A percentile compares a stretch with the other conserved stretches of the same genome.
Conservation (phyloP, 768 basidiomycete genomes). For the Naganishia onofrii region DNA sequence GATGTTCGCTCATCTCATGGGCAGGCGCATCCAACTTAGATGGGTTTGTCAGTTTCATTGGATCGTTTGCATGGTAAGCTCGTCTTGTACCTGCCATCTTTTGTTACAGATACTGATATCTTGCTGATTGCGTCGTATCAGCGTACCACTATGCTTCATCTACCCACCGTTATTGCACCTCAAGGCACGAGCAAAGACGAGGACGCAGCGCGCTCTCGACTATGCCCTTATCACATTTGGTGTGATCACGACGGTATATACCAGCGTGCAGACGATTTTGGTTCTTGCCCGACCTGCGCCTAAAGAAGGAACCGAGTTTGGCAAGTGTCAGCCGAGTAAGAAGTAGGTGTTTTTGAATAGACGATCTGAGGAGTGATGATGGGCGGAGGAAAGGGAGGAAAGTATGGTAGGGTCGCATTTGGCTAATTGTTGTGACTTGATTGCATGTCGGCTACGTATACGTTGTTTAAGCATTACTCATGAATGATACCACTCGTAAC, state of each 20-base stretch:
- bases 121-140: conserved; percentile 47
- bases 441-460: too few species aligned
- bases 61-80: conserved; percentile 86
- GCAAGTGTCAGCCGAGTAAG: conserved; percentile 3
- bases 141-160: conserved; percentile 88
- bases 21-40: conserved; percentile 82
- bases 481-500: too few species aligned
- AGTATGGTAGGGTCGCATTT: too few species aligned
- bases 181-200: conserved; percentile 65
- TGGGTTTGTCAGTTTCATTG: conserved; percentile 91
- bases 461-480: too few species aligned
- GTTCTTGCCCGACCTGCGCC: conserved; percentile 56
- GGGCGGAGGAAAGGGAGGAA: neutral
- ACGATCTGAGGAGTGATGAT: neutral
- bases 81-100: conserved; percentile 26
- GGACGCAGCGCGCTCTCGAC: conserved; percentile 65
- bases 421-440: too few species aligned
- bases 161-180: conserved; percentile 93
- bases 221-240: conserved; percentile 75
- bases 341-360: neutral
- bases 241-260: conserved; percentile 67
- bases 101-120: neutral
- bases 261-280: conserved; percentile 74
- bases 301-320: conserved; percentile 7
- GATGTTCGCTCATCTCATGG: conserved; percentile 70